Evolutionary conservation across 1,139 yeast species (phyloP).

Genomic region (Eremothecium coryli): DNA sequence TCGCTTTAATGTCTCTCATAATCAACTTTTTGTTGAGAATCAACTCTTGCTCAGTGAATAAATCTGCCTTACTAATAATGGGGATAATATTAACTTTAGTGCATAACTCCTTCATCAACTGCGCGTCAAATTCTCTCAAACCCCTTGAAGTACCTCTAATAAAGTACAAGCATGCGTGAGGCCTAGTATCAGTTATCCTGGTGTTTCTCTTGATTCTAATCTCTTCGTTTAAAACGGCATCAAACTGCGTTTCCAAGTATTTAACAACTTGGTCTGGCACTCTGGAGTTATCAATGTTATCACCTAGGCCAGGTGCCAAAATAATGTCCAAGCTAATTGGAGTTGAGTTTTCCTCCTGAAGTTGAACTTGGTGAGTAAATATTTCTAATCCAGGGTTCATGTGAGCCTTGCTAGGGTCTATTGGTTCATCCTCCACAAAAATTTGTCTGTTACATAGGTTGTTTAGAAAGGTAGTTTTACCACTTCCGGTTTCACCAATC

Average conservation of each 20-base stretch:
- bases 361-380: constrained; percentile 22
- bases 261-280: constrained; percentile 37
- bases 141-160: constrained; percentile 51
- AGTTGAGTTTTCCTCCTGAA: constrained; percentile 35
- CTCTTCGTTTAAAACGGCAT: constrained; percentile 49
- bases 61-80: constrained; percentile 48
- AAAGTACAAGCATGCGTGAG: constrained; percentile 56
- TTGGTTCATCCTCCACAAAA: constrained; percentile 25
- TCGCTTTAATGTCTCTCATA: constrained; percentile 36
- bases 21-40: constrained; percentile 37
- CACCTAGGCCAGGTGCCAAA: constrained; percentile 41
- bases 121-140: constrained; percentile 38
- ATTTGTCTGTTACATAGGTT: constrained; percentile 40
- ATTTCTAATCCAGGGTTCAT: constrained; percentile 24
- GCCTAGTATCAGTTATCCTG: constrained; percentile 45
- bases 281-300: constrained; percentile 30
- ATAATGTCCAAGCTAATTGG: constrained; percentile 37
- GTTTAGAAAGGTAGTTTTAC: constrained; percentile 55
- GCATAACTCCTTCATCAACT: constrained; percentile 42
- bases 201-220: constrained; percentile 49
- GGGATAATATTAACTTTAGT: constrained; percentile 50
- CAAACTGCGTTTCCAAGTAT: constrained; percentile 49
- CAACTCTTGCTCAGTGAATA: constrained; percentile 43
- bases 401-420: constrained; percentile 21
- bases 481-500: constrained; percentile 54